These are phyloP conservation scores for Cichorium intybus DNA, from an alignment of 140 eudicot species.

Conservation along the genomic window DNA sequence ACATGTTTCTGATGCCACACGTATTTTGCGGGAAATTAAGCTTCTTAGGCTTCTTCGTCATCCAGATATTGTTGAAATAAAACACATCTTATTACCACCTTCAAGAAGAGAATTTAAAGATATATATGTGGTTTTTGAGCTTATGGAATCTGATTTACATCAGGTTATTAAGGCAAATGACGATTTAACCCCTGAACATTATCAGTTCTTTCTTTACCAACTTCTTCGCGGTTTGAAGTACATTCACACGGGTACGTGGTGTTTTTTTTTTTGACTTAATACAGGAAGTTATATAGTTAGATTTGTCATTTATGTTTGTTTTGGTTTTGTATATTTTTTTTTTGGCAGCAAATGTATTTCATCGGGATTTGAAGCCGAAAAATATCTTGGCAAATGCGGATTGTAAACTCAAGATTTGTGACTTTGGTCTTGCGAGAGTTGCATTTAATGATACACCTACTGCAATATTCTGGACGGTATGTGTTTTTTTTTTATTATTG, in stretches of 20 bases:
- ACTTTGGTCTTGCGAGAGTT: conserved; percentile 96
- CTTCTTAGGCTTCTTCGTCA: conserved; percentile 98
- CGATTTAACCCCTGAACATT: conserved; percentile 92
- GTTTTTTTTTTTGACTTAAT: not conserved
- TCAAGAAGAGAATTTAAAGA: conserved; percentile 89
- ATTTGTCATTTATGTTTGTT: not conserved
- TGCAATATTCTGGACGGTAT: conserved; percentile 96
- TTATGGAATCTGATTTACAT: conserved; percentile 94
- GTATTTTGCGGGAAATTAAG: conserved; percentile 91
- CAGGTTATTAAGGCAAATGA: conserved; percentile 97
- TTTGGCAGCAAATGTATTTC: conserved; percentile 85
- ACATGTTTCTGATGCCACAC: conserved; percentile 96
- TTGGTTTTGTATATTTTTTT: conserved; percentile 9
- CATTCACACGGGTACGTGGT: conserved; percentile 71
- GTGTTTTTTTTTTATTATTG: not conserved
- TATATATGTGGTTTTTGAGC: conserved; percentile 91
- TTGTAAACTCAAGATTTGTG: conserved; percentile 89
- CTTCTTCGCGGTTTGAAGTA: conserved; percentile 90
- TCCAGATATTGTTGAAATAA: conserved; percentile 93
- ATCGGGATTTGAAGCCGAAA: conserved; percentile 89
- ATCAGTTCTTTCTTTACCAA: conserved; percentile 89
- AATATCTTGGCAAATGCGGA: conserved; percentile 94
- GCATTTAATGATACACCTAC: conserved; percentile 97
- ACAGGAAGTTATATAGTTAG: too few species aligned
- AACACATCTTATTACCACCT: conserved; percentile 89